phyloP scores from a whole-genome alignment of 2,329 filamentous ascomycete genomes.

The Chaetomium strumarium region DNA sequence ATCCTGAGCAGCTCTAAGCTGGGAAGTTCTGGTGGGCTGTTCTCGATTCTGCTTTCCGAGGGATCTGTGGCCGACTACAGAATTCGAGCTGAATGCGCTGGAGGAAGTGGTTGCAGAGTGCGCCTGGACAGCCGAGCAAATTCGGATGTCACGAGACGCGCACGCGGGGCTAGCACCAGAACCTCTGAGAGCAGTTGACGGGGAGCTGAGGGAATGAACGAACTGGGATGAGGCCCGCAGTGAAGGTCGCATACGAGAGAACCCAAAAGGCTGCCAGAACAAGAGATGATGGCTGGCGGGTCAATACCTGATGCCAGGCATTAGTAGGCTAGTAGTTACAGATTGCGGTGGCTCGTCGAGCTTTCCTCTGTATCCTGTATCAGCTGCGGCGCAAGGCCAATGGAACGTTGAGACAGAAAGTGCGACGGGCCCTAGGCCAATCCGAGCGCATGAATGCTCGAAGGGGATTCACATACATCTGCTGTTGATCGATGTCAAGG shows the following conservation, averaged over 20 bases:
- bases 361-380: slow-evolving; percentile 12
- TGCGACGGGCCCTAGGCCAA: not conserved
- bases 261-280: not conserved
- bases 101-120: not conserved
- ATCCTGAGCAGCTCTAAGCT: not conserved
- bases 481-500: no score
- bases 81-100: not conserved
- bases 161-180: not conserved
- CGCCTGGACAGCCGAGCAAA: not conserved
- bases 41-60: not conserved
- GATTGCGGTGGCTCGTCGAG: slow-evolving; percentile 6
- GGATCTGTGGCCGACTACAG: not conserved
- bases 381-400: slow-evolving; percentile 7
- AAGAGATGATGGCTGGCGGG: not conserved
- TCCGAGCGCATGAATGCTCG: no score
- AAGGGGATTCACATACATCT: slow-evolving; percentile 1
- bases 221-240: slow-evolving; percentile 3
- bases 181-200: not conserved
- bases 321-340: no score
- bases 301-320: slow-evolving; percentile 5
- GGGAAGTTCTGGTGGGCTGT: not conserved
- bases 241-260: slow-evolving; percentile 16
- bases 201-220: slow-evolving; percentile 4
- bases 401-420: not conserved
- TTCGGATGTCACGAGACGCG: not conserved